Base-by-base conservation (phyloP, 2,329 filamentous ascomycete species). In the Ceratocystis cacaofunesta region DNA sequence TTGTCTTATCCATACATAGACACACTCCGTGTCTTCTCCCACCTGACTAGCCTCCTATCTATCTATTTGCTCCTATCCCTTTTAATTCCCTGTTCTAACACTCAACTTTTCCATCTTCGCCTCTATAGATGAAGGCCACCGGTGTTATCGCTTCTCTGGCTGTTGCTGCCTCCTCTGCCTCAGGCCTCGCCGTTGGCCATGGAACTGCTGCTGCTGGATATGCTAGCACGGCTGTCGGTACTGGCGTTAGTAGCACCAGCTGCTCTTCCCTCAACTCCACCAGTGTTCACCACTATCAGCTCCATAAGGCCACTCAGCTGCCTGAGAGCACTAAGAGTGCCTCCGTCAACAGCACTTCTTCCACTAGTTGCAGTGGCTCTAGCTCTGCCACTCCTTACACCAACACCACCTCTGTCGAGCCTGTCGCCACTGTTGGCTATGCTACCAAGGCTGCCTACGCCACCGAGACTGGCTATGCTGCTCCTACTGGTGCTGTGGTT, bases 121-220 rank as follows among this genome's bases (percentile, higher is more conserved):
- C 12, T 6, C 60, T 30, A n/a, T 15, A 62, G 60, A 62, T 62
- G 60, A 62, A 62, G 44, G 15, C 30, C 12, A n/a, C 41, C 41
- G 41, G 22, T 25, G 60, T 62, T 48, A 10, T 62, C 41, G 36
- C 60, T n/a, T 44, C 60, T 28, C 60, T 62, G 60, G 43, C 41
- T n/a, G 30, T 36, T 8, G 30, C 30, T 22, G 60, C 41, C 60
- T 46, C 60, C 12, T 30, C 41, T 41, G 60, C 43, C 60, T 62
- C 25, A 2, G 60, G 12, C 17, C 41, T 62, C n/a, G 36, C 17
- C 5, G 41, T 48, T 19, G 12, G 41, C 12, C n/a, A 44, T 30
- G 43, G 12, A 36, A 48, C 22, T 28, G 41, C 30, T 46, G 30
- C 41, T 58, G 17, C 28, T n/a, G 12, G 55, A 2, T 30, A 6